Evolutionary conservation across 192 early-diverging fungal species (phyloP), one percentile per base, ranked within the genome.

Genomic region (Haplosporangium gracile): DNA sequence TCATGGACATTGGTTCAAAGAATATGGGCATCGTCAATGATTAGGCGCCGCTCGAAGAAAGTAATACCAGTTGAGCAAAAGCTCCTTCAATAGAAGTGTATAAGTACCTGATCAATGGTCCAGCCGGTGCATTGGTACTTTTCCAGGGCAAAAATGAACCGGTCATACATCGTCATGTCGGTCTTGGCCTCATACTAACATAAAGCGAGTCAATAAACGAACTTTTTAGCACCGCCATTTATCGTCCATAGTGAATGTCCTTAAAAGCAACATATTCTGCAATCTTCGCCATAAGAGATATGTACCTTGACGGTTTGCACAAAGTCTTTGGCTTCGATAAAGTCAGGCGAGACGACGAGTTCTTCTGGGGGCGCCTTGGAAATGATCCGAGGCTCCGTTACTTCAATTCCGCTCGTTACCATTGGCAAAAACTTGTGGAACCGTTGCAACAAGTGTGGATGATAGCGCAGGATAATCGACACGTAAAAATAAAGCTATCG

Each of bases 351-450:
- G 5, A 86, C 75, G 5, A 86, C 84, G 22, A 86, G 53, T 32
- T 86, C 84, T 81, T 86, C 79, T 78, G 84, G 84, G 20, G 79
- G 84, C n/a, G 84, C 84, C 72, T 86, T 80, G 20, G 84, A 86
- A n/a, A 86, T 86, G 47, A 86, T 5, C 11, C 72, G 39, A 0
- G 84, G 84, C 51, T 86, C 84, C 10, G 40, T 74, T 40, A 86
- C 75, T 43, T 81, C 84, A 4, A 78, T 70, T 34, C 68, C 84
- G 5, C 69, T 45, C 3, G 70, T 49, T 11, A 81, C 84, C 1
- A 75, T 42, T 4, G 84, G 84, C 75, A 86, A 57, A 47, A 86
- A 86, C 2, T 81, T 80, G 65, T 81, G 84, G 53, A 86, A 86
- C 2, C 84, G 74, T 36, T 86, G 84, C 29, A 86, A 51, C 51